phyloP scores from a whole-genome alignment of 1,284 basidiomycete species.

The Moniliella sp. region DNA sequence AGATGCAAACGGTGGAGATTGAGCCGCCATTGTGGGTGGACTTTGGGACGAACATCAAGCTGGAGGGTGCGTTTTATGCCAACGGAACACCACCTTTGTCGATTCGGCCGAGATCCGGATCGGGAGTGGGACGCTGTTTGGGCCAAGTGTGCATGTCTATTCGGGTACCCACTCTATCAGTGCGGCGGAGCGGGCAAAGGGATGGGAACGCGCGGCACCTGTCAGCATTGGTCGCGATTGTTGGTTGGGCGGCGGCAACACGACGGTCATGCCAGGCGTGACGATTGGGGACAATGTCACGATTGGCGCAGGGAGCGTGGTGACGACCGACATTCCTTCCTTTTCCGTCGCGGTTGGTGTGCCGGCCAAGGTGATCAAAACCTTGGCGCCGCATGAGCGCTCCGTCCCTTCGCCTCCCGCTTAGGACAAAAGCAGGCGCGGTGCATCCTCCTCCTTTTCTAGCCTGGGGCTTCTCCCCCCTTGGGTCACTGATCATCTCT shows the following conservation, averaged over 20 bases:
- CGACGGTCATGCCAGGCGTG: slow-evolving; percentile 3
- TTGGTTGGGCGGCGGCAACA: slow-evolving; percentile 11
- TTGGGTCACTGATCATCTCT: too few relatives aligned
- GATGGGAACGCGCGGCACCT: slow-evolving; percentile 14
- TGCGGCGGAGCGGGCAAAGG: slow-evolving; percentile 12
- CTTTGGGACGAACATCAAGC: slow-evolving; percentile 22
- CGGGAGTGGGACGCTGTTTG: slow-evolving; percentile 17
- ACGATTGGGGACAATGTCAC: slow-evolving; percentile 7
- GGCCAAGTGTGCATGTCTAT: slow-evolving; percentile 19
- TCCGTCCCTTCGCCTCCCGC: too few relatives aligned
- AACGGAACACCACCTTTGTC: slow-evolving; percentile 18
- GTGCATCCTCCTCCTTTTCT: too few relatives aligned
- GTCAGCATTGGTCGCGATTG: slow-evolving; percentile 13
- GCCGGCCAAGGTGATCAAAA: slow-evolving; percentile 6
- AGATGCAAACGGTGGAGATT: slow-evolving; percentile 4
- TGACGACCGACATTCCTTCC: slow-evolving; percentile 6
- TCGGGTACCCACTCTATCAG: slow-evolving; percentile 14
- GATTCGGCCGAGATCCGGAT: slow-evolving; percentile 15
- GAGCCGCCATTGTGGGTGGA: slow-evolving; percentile 14
- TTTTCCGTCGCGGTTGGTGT: slow-evolving; percentile 6
- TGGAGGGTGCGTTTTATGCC: slow-evolving; percentile 16
- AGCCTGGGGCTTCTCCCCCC: too few relatives aligned
- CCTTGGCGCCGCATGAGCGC: not conserved
- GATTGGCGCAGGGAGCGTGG: slow-evolving; percentile 8
- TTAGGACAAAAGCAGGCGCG: too few relatives aligned